Conservation (phyloP, 2,329 filamentous ascomycete genomes). For the Diaporthe australafricana region DNA sequence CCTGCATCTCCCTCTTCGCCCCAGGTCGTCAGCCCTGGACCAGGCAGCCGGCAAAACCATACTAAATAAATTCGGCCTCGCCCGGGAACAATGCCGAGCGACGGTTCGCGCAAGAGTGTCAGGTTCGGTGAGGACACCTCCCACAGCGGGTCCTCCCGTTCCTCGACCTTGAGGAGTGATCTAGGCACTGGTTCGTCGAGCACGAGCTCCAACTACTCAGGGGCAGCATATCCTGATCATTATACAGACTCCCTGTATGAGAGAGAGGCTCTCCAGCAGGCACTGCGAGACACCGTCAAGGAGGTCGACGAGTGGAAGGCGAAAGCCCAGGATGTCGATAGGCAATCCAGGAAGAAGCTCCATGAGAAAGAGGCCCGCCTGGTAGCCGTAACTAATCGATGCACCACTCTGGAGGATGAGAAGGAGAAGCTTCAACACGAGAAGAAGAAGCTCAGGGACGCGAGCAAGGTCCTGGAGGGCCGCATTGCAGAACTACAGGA, state of each 20-base stretch:
- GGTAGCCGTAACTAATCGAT: constrained; percentile 40
- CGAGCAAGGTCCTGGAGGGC: constrained; percentile 42
- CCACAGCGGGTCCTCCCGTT: constrained; percentile 42
- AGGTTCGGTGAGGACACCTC: constrained; percentile 47
- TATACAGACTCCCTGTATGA: constrained; percentile 42
- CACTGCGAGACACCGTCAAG: constrained; percentile 40
- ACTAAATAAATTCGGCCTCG: neutral
- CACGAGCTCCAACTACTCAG: constrained; percentile 44
- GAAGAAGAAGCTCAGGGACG: constrained; percentile 44
- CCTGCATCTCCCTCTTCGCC: constrained; percentile 30
- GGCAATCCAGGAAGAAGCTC: constrained; percentile 37
- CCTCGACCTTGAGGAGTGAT: constrained; percentile 47
- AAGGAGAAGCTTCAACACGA: constrained; percentile 42
- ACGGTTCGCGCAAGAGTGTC: constrained; percentile 43
- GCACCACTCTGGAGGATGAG: constrained; percentile 40
- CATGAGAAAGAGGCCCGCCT: constrained; percentile 34
- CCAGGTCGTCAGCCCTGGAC: constrained; percentile 26
- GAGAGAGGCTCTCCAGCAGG: constrained; percentile 45
- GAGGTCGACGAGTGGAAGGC: constrained; percentile 43
- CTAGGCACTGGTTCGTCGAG: constrained; percentile 49
- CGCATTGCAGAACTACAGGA: constrained; percentile 33
- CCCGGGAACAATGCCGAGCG: constrained; percentile 27
- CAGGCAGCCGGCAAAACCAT: constrained; percentile 17
- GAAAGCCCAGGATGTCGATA: constrained; percentile 42
- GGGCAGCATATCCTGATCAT: constrained; percentile 43